Percentiles rank a stretch among this genome's conserved stretches.
Conservation (phyloP, 805 yeast species). For the Grigorovia humatica region DNA sequence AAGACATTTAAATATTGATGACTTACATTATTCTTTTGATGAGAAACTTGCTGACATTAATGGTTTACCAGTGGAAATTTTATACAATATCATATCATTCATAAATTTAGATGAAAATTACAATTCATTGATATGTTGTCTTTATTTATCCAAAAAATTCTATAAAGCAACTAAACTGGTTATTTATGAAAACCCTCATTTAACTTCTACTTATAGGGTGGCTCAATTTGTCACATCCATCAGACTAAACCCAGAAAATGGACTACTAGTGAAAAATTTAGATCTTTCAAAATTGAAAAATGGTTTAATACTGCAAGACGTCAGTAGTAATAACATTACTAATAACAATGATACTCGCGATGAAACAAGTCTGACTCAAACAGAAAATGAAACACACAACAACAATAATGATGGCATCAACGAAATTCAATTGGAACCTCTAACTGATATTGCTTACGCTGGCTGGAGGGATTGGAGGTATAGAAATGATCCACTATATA, state of each 20-base stretch:
- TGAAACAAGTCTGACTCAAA: not conserved
- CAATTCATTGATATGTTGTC: constrained; percentile 27
- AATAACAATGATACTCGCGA: not conserved
- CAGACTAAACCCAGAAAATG: constrained; percentile 45
- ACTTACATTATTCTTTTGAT: constrained; percentile 5
- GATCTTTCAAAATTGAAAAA: constrained; percentile 45
- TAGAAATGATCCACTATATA: constrained; percentile 59
- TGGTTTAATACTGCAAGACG: constrained; percentile 28
- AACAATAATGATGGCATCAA: not conserved
- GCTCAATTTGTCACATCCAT: constrained; percentile 70
- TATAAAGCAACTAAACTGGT: constrained; percentile 42
- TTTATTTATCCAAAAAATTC: constrained; percentile 44
- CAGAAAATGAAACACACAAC: not conserved
- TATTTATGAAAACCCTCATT: constrained; percentile 43
- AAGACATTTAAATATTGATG: not conserved
- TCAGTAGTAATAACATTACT: constrained; percentile 4
- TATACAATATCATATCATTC: constrained; percentile 18
- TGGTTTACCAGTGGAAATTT: constrained; percentile 27
- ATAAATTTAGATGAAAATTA: constrained; percentile 19
- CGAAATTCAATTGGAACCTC: constrained; percentile 3
- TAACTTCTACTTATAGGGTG: constrained; percentile 65
- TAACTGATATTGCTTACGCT: constrained; percentile 39
- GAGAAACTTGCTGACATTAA: constrained; percentile 16
- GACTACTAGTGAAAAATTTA: constrained; percentile 42
- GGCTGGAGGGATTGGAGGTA: constrained; percentile 92